These are phyloP conservation scores for Pythium dissimile DNA, from an alignment of 352 stramenopile genomes.

Conservation along the genomic window DNA sequence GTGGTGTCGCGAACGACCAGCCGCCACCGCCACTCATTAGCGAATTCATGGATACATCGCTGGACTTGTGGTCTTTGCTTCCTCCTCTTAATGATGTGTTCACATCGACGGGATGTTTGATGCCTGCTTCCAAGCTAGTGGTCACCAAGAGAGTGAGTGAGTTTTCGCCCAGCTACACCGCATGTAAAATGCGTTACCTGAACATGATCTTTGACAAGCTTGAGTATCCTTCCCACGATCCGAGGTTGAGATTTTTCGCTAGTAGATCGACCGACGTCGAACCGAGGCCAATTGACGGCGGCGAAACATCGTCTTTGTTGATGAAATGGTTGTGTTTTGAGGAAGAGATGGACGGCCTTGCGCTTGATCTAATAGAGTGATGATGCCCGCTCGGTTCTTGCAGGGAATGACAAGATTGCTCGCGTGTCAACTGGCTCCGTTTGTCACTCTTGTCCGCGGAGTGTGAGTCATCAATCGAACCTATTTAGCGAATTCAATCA, in stretches of 20 bases:
- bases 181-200: slow-evolving; percentile 24
- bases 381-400: no score
- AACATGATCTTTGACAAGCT: slow-evolving; percentile 69
- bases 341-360: neutral
- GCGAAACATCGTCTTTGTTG: neutral
- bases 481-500: no score
- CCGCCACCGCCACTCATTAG: slow-evolving; percentile 9
- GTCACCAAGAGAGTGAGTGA: no score
- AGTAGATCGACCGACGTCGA: slow-evolving; percentile 28
- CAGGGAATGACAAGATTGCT: neutral
- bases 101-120: slow-evolving; percentile 5
- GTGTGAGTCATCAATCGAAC: slow-evolving; percentile 6
- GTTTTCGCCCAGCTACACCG: no score
- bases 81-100: neutral
- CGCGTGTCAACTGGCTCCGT: neutral
- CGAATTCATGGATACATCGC: slow-evolving; percentile 22
- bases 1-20: slow-evolving; percentile 14
- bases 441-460: slow-evolving; percentile 4
- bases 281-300: slow-evolving; percentile 11
- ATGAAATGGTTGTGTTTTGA: neutral
- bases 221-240: slow-evolving; percentile 71
- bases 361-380: neutral
- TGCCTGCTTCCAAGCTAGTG: slow-evolving; percentile 31
- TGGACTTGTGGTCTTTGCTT: slow-evolving; percentile 18
- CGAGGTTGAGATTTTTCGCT: slow-evolving; percentile 41